Evolutionary conservation across 768 basidiomycete species (phyloP), one percentile per base, ranked within the genome.

Genomic region (Serendipita sp.): DNA sequence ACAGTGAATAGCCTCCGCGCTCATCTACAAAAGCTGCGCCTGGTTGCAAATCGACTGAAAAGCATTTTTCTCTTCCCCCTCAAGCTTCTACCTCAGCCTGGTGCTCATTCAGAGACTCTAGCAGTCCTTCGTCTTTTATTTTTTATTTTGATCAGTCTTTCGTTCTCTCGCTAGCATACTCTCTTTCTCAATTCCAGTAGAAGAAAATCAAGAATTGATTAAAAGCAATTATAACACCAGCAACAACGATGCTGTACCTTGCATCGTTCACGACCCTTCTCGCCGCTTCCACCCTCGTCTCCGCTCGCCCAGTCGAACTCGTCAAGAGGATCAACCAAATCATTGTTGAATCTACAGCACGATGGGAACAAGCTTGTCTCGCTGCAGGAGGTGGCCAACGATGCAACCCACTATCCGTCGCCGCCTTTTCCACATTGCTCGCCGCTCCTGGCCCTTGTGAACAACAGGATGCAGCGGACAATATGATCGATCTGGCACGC

Each of bases 341-440:
- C 45, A 81, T 81, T 60, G 64, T 76, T 2, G 79, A 78, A 56
- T 76, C 81, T 0, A 81, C 80, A 13, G 68, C 70, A 16, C 70
- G 77, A 56, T 83, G 81, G 81, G 79, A 79, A 67, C 70, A 76
- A 48, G 5, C 56, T 56, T 70, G 85, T 83, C 62, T 73, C 44
- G 74, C 77, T 11, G 85, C 84, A 3, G 81, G 80, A 45, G 85
- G 85, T 47, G 82, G 68, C 15, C 63, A 74, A n/a, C 72, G 79
- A 68, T 86, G 85, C 72, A 85, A 83, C 70, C 74, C 79, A 3
- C 69, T 81, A 46, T 79, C 84, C 2, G 76, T 85, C 30, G 75
- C 74, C 0, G 79, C 84, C 0, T 83, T 85, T 69, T 68, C 69
- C 44, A 82, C 83, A 11, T 80, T 88, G 47, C 80, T 86, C n/a